Base-by-base conservation (phyloP, 352 stramenopile genomes). In the Globisporangium cystogenes region DNA sequence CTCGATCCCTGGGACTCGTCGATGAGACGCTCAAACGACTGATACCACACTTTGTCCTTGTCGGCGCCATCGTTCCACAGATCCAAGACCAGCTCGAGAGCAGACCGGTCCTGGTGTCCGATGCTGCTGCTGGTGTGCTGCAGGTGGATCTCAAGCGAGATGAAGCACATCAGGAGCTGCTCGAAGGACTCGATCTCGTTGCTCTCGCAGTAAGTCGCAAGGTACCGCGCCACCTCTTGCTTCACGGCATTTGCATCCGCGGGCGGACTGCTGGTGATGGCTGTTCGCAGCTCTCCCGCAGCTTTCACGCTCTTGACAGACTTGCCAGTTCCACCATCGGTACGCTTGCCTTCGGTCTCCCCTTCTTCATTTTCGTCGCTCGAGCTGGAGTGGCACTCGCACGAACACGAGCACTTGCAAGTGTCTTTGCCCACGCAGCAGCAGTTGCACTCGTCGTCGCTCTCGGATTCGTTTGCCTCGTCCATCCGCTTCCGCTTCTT, bases 401-500 rank as follows among this genome's bases (percentile, higher is more conserved):
- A 95, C 37, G 49, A 62, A 26, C 77, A 88, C 6, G 59, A 60
- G 55, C 77, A 88, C 18, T 64, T 73, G 41, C 77, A 88, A 5
- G 64, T 60, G 11, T 78, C 67, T 50, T 82, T 74, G 27, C 76
- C 73, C 7, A 88, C 69, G 53, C 77, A 88, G 54, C 77, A 88
- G 44, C 77, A 95, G 57, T 85, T 67, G 44, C 84, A 95, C 31
- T 93, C 67, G 41, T 88, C 86, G 2, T 68, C 69, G 36, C 88
- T 77, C 20, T 90, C 80, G n/a, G 66, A 64, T 24, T 81, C 71
- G 23, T 67, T 51, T 12, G 21, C 45, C 23, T 35, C 45, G 2
- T 24, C 27, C n/a, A 16, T 16, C 27, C 33, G 29, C 4, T 61
- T 54, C 15, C 29, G 54, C 60, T 72, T 72, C 45, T 33, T 45